Conservation (phyloP, 768 basidiomycete genomes). For the Boletus rubescentipes region DNA sequence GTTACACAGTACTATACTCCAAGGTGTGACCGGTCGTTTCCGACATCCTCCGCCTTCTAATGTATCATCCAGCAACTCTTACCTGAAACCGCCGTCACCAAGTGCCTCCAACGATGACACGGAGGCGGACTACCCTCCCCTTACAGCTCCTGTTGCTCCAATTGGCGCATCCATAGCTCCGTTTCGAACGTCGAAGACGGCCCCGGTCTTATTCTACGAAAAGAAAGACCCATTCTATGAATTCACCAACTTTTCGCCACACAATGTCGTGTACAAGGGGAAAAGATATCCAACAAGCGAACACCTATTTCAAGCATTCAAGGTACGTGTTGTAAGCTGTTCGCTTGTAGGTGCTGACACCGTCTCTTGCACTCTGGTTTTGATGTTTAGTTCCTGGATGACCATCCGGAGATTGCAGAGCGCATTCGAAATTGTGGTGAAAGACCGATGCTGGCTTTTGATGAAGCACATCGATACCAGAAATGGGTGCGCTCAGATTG, state of each 20-base stretch:
- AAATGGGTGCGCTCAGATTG: conserved; percentile 64
- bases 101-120: conserved; percentile 6
- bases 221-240: conserved; percentile 64
- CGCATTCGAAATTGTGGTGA: conserved; percentile 65
- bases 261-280: conserved; percentile 59
- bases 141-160: conserved; percentile 32
- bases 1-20: conserved; percentile 26
- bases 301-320: conserved; percentile 76
- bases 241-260: conserved; percentile 73
- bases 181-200: conserved; percentile 27
- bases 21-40: conserved; percentile 11
- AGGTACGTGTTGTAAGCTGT: conserved; percentile 36
- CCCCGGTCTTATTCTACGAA: conserved; percentile 60
- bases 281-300: conserved; percentile 74
- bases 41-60: background rate
- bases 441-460: conserved; percentile 61
- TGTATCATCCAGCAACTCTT: conserved; percentile 7
- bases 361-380: background rate
- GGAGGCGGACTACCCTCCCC: conserved; percentile 30
- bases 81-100: conserved; percentile 14
- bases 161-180: conserved; percentile 30
- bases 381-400: conserved; percentile 51
- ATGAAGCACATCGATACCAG: conserved; percentile 64
- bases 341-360: background rate
- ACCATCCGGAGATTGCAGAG: conserved; percentile 63